These are phyloP conservation scores for Primulina huaijiensis DNA, from an alignment of 257 asterid genomes.

Conservation along the genomic window DNA sequence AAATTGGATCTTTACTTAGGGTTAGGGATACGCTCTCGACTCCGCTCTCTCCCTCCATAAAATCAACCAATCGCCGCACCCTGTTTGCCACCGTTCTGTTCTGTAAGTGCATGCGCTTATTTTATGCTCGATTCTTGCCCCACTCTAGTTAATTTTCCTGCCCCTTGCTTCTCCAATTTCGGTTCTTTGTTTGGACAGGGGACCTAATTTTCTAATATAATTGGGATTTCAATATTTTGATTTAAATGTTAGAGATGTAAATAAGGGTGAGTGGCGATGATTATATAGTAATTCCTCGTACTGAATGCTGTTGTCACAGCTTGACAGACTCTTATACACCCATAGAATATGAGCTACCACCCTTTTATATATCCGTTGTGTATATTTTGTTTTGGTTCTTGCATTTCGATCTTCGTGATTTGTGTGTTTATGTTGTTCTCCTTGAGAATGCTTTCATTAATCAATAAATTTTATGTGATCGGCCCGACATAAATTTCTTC, in stretches of 20 bases:
- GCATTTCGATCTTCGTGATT: too few species aligned
- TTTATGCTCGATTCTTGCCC: not conserved
- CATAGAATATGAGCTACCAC: constrained; percentile 78
- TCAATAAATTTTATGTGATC: too few species aligned
- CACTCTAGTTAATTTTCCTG: too few species aligned
- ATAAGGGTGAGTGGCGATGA: constrained; percentile 46
- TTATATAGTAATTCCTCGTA: constrained; percentile 68
- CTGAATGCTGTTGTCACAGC: constrained; percentile 64
- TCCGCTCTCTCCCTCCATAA: not conserved
- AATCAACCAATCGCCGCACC: not conserved
- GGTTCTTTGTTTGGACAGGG: too few species aligned
- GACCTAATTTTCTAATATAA: too few species aligned
- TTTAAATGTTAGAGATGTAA: not conserved
- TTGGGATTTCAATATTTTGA: too few species aligned
- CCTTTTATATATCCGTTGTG: not conserved
- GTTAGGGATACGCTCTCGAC: not conserved
- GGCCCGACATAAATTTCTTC: too few species aligned
- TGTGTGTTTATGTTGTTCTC: not conserved
- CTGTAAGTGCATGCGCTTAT: not conserved
- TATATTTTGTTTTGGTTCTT: not conserved
- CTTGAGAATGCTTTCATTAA: too few species aligned
- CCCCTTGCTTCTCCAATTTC: not conserved
- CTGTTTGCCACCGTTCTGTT: not conserved
- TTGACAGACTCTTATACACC: constrained; percentile 69
- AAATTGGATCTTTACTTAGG: not conserved